Evolutionary conservation across 2,329 filamentous ascomycete genomes (phyloP).

Genomic region (Fusarium bactridioides): DNA sequence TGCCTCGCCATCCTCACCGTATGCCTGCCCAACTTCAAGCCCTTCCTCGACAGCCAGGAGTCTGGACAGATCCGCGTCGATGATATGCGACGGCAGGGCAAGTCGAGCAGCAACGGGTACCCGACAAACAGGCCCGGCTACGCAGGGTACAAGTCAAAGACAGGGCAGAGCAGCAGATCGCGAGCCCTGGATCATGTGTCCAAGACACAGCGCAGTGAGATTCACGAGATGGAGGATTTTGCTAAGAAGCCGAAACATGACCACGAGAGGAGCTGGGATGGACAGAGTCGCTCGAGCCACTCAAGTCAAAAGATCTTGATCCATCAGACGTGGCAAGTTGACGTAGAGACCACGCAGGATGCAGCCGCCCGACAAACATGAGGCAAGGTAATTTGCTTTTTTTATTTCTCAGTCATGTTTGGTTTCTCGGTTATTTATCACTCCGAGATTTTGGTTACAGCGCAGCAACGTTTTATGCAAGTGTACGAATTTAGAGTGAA

Average conservation of each 20-base stretch:
- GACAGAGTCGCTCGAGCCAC: constrained; percentile 35
- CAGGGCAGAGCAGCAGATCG: constrained; percentile 27
- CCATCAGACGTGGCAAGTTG: constrained; percentile 42
- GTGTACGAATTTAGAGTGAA: background rate
- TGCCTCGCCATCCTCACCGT: constrained; percentile 41
- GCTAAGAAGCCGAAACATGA: background rate
- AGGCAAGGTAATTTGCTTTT: background rate
- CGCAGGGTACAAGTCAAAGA: constrained; percentile 36
- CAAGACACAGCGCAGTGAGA: constrained; percentile 15
- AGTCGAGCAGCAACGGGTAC: constrained; percentile 37
- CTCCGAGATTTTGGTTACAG: background rate
- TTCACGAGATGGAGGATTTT: constrained; percentile 29
- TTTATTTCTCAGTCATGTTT: background rate
- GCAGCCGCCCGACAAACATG: background rate
- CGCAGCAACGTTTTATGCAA: constrained; percentile 1
- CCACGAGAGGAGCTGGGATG: constrained; percentile 17
- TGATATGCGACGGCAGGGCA: constrained; percentile 40
- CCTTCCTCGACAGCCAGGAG: constrained; percentile 42
- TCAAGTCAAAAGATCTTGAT: constrained; percentile 43
- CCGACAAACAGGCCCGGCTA: constrained; percentile 32
- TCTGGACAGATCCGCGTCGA: constrained; percentile 43
- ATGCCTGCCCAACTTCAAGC: constrained; percentile 43
- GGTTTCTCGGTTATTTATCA: background rate
- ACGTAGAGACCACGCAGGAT: constrained; percentile 33
- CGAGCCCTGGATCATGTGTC: constrained; percentile 1